A percentile compares a stretch with the other conserved stretches of the same genome.
These are phyloP conservation scores for Epicoccum nigrum DNA, from an alignment of 2,329 filamentous ascomycete genomes.

Conservation along the genomic window DNA sequence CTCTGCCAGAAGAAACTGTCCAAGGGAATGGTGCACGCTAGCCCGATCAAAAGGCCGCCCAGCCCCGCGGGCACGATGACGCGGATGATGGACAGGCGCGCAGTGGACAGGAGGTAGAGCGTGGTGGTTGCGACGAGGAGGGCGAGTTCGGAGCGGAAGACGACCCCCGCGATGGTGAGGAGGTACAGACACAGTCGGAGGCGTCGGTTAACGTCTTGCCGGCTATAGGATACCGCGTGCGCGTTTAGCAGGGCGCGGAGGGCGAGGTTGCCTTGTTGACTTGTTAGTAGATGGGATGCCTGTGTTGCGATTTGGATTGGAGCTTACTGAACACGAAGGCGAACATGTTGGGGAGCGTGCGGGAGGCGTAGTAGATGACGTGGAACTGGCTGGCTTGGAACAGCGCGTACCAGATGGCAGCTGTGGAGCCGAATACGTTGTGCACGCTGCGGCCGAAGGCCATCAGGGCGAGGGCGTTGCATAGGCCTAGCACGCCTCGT, in stretches of 20 bases:
- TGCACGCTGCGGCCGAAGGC: conserved; percentile 69
- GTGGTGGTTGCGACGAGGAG: conserved; percentile 75
- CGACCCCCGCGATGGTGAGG: conserved; percentile 77
- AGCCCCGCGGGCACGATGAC: conserved; percentile 70
- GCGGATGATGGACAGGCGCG: no score
- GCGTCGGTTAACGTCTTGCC: conserved; percentile 50
- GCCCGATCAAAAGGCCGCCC: conserved; percentile 67
- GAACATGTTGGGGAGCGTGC: conserved; percentile 95
- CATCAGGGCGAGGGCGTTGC: conserved; percentile 73
- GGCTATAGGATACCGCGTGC: conserved; percentile 45
- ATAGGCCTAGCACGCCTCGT: conserved; percentile 75
- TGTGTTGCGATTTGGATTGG: no score
- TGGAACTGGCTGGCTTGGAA: conserved; percentile 89
- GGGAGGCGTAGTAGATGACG: conserved; percentile 86
- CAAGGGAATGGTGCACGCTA: conserved; percentile 72
- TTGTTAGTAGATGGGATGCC: no score
- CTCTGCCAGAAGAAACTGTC: conserved; percentile 98
- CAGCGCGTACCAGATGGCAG: conserved; percentile 78
- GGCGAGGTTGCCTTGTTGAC: conserved; percentile 75
- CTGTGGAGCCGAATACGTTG: conserved; percentile 69
- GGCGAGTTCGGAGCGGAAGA: conserved; percentile 90
- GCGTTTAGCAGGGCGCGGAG: conserved; percentile 60
- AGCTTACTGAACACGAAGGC: conserved; percentile 82
- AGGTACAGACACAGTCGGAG: conserved; percentile 72
- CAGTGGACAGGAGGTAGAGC: no score